These are phyloP conservation scores for Coemansia sp. DNA, from an alignment of 192 early-diverging fungal genomes.

Conservation along the genomic window DNA sequence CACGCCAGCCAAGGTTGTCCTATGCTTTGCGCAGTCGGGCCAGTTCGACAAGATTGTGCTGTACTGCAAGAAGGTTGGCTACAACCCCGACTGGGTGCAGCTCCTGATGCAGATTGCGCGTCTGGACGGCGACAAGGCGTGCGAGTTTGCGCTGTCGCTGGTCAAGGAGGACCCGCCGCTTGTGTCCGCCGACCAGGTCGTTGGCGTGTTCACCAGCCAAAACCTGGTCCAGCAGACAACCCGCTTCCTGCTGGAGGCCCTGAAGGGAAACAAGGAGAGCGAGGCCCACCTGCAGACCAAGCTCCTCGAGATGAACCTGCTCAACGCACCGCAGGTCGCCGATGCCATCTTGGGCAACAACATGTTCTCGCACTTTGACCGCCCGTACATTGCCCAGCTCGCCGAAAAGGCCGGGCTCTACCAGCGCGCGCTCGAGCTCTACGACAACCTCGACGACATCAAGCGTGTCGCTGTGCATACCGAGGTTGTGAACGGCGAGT, in stretches of 20 bases:
- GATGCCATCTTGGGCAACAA: conserved; percentile 96
- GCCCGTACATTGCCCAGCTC: conserved; percentile 81
- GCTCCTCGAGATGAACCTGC: conserved; percentile 95
- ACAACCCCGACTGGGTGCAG: conserved; percentile 86
- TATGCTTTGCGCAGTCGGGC: conserved; percentile 93
- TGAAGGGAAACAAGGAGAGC: conserved; percentile 90
- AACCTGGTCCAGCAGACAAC: conserved; percentile 97
- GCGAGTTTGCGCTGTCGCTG: conserved; percentile 86
- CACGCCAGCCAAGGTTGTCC: conserved; percentile 88
- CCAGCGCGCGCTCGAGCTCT: conserved; percentile 95
- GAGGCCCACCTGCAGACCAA: conserved; percentile 92
- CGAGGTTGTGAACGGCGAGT: conserved; percentile 79
- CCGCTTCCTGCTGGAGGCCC: conserved; percentile 91
- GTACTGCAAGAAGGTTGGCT: conserved; percentile 93
- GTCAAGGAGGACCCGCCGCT: conserved; percentile 75
- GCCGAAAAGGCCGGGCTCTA: conserved; percentile 98
- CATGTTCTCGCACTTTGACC: conserved; percentile 96
- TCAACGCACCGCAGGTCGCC: conserved; percentile 96
- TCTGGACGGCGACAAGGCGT: conserved; percentile 87
- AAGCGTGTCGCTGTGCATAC: conserved; percentile 90
- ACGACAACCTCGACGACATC: conserved; percentile 94
- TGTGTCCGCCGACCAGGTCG: conserved; percentile 83
- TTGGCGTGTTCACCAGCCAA: conserved; percentile 87
- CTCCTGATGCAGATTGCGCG: conserved; percentile 91
- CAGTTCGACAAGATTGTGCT: conserved; percentile 95